Conservation (phyloP, 441 rosid species). For the Syzygium syzygioides region DNA sequence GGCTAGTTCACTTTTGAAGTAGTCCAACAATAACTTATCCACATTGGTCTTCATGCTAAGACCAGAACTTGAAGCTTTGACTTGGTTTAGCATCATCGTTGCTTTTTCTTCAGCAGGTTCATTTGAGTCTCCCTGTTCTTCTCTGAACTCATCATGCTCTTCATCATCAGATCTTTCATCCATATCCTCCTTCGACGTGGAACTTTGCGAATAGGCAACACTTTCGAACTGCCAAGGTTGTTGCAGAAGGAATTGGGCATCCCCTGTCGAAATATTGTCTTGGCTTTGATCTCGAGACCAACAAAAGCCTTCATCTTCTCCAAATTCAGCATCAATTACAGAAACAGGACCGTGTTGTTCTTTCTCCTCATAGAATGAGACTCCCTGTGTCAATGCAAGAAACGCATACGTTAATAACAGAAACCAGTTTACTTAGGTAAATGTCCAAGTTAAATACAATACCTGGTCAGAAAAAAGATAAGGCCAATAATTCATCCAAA, state of each 20-base stretch:
- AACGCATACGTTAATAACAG: neutral
- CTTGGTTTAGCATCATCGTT: constrained; percentile 27
- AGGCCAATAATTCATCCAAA: neutral
- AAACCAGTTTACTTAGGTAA: neutral
- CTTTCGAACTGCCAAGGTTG: neutral
- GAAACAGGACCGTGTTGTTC: constrained; percentile 49
- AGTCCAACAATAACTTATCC: constrained; percentile 41
- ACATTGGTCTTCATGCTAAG: constrained; percentile 2
- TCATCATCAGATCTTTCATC: neutral
- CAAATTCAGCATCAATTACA: constrained; percentile 32
- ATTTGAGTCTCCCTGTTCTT: constrained; percentile 21
- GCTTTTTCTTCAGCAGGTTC: constrained; percentile 36
- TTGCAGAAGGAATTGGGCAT: neutral
- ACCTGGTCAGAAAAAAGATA: neutral
- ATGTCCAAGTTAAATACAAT: neutral
- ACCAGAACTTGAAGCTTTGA: constrained; percentile 26
- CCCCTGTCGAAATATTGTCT: neutral
- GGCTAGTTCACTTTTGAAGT: constrained; percentile 46
- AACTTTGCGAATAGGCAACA: neutral
- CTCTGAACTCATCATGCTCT: constrained; percentile 20
- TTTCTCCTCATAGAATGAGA: constrained; percentile 23
- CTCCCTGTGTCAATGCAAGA: constrained; percentile 26
- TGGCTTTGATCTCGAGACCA: constrained; percentile 32
- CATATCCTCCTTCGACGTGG: neutral
- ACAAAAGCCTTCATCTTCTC: constrained; percentile 33